phyloP scores from a whole-genome alignment of 345 rosid species.

The Eucalyptus cloeziana region DNA sequence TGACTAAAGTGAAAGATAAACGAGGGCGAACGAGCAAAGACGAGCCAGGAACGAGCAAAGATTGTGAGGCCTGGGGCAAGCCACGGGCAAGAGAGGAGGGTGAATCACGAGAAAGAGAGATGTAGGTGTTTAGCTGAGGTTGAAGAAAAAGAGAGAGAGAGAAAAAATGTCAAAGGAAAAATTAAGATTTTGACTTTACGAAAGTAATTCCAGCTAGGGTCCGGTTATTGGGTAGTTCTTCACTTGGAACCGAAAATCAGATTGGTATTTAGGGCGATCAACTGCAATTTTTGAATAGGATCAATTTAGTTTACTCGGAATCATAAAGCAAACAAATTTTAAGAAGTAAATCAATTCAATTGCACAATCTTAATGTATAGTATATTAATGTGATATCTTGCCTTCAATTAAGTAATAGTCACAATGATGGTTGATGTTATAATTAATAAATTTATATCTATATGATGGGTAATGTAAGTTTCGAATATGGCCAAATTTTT shows the following conservation, averaged over 20 bases:
- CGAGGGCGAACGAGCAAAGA: neutral
- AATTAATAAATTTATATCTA: neutral
- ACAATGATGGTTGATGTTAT: accelerated
- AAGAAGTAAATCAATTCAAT: accelerated
- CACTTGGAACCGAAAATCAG: accelerated
- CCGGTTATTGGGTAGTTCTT: accelerated
- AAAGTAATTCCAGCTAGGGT: neutral
- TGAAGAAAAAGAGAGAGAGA: too few relatives aligned
- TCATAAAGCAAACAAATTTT: accelerated
- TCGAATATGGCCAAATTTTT: too few relatives aligned
- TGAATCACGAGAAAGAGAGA: neutral
- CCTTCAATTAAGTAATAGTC: neutral
- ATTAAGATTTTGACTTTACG: neutral
- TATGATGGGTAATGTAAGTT: too few relatives aligned
- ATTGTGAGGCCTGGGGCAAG: too few relatives aligned
- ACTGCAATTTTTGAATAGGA: accelerated
- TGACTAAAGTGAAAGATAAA: neutral
- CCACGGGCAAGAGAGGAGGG: neutral
- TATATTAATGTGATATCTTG: accelerated
- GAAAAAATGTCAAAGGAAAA: neutral
- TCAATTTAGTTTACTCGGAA: accelerated
- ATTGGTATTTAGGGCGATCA: accelerated
- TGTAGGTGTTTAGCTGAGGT: too few relatives aligned
- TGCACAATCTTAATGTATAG: too few relatives aligned
- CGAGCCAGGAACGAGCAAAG: too few relatives aligned